Evolutionary conservation across 208 protist genomes (phyloP).

Genomic region (Leishmania tarentolae): DNA sequence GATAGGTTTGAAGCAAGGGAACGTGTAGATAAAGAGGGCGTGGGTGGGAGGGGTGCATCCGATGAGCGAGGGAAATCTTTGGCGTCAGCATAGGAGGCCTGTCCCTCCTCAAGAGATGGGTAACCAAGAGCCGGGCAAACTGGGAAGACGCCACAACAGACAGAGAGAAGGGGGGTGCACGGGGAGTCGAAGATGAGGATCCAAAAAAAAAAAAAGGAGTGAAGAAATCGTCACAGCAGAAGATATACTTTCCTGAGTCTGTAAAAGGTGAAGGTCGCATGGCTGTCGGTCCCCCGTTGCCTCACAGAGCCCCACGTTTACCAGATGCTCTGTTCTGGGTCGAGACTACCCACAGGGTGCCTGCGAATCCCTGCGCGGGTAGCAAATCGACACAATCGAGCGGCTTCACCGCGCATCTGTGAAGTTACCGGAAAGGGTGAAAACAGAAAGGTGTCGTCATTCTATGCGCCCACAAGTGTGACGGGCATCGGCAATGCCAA

Average conservation of each 20-base stretch:
- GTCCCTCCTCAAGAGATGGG: not conserved
- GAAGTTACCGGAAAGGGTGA: not conserved
- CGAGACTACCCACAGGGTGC: not conserved
- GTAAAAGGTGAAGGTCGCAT: not conserved
- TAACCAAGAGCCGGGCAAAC: not conserved
- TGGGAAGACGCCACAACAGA: not conserved
- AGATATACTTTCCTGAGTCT: not conserved
- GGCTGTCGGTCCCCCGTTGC: no score
- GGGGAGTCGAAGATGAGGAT: not conserved
- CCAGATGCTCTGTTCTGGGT: not conserved
- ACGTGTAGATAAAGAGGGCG: not conserved
- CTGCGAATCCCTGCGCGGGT: not conserved
- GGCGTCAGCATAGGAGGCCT: not conserved
- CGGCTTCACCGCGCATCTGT: not conserved
- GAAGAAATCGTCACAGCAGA: not conserved
- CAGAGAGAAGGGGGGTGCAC: not conserved
- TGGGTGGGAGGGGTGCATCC: not conserved
- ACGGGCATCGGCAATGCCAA: not conserved
- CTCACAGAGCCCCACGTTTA: not conserved
- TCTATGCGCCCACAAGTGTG: not conserved
- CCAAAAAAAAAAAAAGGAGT: not conserved
- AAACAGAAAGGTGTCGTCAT: not conserved
- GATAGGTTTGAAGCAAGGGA: not conserved
- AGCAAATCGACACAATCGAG: not conserved
- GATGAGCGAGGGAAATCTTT: not conserved